A percentile compares a stretch with the other conserved stretches of the same genome.
These are phyloP conservation scores for Backusella australiensis DNA, from an alignment of 192 early-diverging fungal genomes.

Conservation along the genomic window DNA sequence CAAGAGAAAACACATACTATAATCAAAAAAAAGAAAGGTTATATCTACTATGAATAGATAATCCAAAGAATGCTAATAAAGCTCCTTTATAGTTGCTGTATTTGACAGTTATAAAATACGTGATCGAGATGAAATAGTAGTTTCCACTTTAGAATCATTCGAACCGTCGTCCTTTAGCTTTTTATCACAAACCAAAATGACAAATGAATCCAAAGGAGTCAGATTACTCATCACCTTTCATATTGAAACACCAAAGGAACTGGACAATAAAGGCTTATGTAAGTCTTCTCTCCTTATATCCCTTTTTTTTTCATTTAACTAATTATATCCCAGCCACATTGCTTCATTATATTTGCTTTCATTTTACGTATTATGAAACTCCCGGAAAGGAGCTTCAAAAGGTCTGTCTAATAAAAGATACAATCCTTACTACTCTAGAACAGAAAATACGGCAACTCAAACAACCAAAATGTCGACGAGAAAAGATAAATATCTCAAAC, in stretches of 20 bases:
- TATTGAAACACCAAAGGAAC: background rate
- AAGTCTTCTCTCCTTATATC: background rate
- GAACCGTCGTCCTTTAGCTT: background rate
- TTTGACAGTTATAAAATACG: background rate
- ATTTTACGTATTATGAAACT: background rate
- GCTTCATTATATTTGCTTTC: background rate
- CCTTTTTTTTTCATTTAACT: background rate
- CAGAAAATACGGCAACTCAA: background rate
- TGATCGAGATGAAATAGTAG: background rate
- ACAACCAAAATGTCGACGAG: background rate
- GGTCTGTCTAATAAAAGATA: background rate
- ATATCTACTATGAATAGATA: background rate
- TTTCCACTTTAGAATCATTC: background rate
- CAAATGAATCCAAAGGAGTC: background rate
- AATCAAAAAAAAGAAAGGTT: background rate
- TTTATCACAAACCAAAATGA: background rate
- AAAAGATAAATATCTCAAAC: background rate
- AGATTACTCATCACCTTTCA: background rate
- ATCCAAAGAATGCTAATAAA: background rate
- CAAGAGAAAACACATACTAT: background rate
- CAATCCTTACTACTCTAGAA: too few species aligned
- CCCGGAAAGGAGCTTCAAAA: background rate
- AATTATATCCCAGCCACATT: background rate
- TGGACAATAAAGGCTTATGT: background rate
- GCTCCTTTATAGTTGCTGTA: background rate